Evolutionary conservation across 2,329 filamentous ascomycete genomes (phyloP).

Genomic region (Didymellaceae sp.): DNA sequence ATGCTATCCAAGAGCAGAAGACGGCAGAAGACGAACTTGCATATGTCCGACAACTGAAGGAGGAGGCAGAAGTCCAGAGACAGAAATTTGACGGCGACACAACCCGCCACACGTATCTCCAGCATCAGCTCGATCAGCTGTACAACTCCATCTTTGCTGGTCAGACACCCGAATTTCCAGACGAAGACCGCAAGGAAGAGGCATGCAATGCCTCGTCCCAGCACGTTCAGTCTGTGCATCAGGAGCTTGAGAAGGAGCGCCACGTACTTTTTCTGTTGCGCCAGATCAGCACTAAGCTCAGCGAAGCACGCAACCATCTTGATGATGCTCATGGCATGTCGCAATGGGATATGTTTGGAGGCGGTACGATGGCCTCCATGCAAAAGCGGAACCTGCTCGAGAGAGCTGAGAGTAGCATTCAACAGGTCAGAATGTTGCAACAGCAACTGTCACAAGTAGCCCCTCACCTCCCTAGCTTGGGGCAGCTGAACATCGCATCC

Average conservation of each 20-base stretch:
- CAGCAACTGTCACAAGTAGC: conserved; percentile 52
- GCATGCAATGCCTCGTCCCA: conserved; percentile 25
- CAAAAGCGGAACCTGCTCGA: conserved; percentile 61
- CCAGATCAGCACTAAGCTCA: conserved; percentile 31
- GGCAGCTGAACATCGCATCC: conserved; percentile 52
- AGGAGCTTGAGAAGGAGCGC: conserved; percentile 32
- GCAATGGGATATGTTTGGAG: conserved; percentile 58
- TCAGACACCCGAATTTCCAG: conserved; percentile 40
- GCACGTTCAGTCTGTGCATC: conserved; percentile 19
- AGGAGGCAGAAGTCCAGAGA: conserved; percentile 32
- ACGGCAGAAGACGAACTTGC: conserved; percentile 40
- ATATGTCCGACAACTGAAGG: conserved; percentile 32
- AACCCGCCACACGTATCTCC: conserved; percentile 27
- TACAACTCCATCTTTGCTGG: conserved; percentile 45
- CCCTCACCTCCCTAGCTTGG: conserved; percentile 49
- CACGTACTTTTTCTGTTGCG: conserved; percentile 36
- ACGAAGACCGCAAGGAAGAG: conserved; percentile 39
- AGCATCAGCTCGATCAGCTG: conserved; percentile 37
- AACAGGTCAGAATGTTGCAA: conserved; percentile 48
- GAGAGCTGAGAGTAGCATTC: conserved; percentile 54
- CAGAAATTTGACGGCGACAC: conserved; percentile 23
- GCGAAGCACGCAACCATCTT: conserved; percentile 28
- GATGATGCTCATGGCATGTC: conserved; percentile 34
- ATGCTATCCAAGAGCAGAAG: conserved; percentile 43
- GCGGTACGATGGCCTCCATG: conserved; percentile 58